Evolutionary conservation across 768 basidiomycete species (phyloP), one percentile per base, ranked within the genome.

Genomic region (Pseudohyphozyma bogoriensis): DNA sequence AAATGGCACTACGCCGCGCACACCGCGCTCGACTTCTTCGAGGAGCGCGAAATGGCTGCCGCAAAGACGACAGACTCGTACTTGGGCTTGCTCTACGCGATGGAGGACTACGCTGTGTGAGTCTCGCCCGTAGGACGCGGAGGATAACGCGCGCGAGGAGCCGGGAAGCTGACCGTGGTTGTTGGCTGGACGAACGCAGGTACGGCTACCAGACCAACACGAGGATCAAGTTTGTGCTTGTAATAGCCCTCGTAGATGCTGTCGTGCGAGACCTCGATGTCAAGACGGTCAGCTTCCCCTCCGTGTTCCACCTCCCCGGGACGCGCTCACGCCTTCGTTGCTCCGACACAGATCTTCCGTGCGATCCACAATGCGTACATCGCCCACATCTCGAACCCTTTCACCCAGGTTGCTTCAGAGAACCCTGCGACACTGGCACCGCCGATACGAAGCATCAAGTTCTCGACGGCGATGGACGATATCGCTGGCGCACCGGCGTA

Each of bases 161-260:
- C 28, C 4, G 18, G 24, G 22, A 16, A 37, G 51, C 51, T 52
- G 24, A 59, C 24, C 46, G 44, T n/a, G 5, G 20, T 13, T 33
- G 55, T 3, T 24, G 0, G 31, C n/a, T n/a, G n/a, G n/a, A n/a
- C n/a, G n/a, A n/a, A n/a, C n/a, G n/a, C 60, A 71, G 70, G 2
- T 92, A 92, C 73, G 90, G 89, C 42, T 93, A 89, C 74, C 81
- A 90, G 52, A 90, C 88, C 13, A 87, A 89, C 16, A 76, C 88
- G 62, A 87, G 85, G 70, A 79, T 90, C 69, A 91, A 90, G 77
- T 89, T 93, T 68, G 80, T 93, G 59, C 71, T 92, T 55, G 85
- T 84, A 1, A 74, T 92, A 53, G 83, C 86, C 11, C 74, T 91
- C 64, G 82, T 86, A 11, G 90, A 93, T 70, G 78, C 85, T 16